These are phyloP conservation scores for Globisporangium uncinulatum DNA, from an alignment of 352 stramenopile genomes.

Conservation along the genomic window DNA sequence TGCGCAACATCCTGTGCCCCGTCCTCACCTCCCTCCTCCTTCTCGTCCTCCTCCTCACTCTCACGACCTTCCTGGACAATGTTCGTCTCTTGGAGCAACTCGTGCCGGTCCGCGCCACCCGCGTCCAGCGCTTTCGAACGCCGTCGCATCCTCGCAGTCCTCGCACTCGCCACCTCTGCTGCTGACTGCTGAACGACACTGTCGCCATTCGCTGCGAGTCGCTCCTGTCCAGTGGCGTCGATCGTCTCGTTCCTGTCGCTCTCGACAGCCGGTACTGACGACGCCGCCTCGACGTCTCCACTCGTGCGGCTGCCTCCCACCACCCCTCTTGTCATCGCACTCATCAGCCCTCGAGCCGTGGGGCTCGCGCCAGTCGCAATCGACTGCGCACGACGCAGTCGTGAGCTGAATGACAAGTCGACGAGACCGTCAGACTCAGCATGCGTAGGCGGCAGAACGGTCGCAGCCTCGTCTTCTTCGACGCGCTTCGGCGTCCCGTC, in stretches of 20 bases:
- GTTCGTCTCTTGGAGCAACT: constrained; percentile 9
- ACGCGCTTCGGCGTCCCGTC: constrained; percentile 7
- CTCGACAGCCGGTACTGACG: background rate
- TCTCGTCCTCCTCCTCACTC: constrained; percentile 1
- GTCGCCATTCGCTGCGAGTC: background rate
- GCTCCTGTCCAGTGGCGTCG: background rate
- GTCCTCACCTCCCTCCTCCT: background rate
- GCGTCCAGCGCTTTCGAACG: constrained; percentile 5
- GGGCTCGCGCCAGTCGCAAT: background rate
- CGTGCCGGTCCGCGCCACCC: background rate
- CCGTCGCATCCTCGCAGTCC: background rate
- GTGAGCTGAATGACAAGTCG: constrained; percentile 5
- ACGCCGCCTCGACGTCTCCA: background rate
- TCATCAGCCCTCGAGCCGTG: background rate
- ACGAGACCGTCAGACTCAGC: background rate
- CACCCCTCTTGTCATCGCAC: background rate
- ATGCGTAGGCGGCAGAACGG: no score
- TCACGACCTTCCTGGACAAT: constrained; percentile 6
- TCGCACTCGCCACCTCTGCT: background rate
- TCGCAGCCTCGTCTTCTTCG: background rate
- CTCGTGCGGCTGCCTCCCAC: background rate
- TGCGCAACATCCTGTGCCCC: background rate
- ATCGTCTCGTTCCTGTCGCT: background rate
- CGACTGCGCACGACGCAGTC: constrained; percentile 6
- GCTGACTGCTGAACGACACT: background rate